Conservation (phyloP, 441 rosid species). For the Corymbia citriodora region DNA sequence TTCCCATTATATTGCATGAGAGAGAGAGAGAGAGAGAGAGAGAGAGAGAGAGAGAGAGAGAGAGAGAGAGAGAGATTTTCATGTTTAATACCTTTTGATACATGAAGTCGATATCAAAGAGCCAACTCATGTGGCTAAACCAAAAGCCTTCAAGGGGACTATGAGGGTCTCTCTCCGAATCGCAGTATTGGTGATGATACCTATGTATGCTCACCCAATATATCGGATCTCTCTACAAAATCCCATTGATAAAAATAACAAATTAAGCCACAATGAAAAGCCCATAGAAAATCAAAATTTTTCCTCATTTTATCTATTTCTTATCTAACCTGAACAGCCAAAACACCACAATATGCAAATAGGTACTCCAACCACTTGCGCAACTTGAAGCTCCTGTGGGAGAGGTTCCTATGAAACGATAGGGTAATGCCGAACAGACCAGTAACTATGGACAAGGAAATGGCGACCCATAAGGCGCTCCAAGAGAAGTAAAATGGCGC, state of each 20-base stretch:
- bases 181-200: conserved; percentile 82
- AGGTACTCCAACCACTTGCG: conserved; percentile 88
- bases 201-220: conserved; percentile 96
- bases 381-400: conserved; percentile 78
- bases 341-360: conserved; percentile 76
- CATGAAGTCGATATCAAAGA: conserved; percentile 54
- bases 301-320: neutral
- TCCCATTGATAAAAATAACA: neutral
- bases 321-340: conserved; percentile 59
- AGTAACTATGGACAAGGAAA: conserved; percentile 47
- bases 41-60: neutral
- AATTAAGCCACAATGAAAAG: neutral
- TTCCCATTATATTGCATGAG: too few species aligned
- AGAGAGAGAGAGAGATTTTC: neutral
- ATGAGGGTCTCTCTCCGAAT: conserved; percentile 91
- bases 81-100: conserved; percentile 37
- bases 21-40: neutral
- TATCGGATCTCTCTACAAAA: conserved; percentile 70
- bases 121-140: conserved; percentile 86
- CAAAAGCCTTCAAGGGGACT: conserved; percentile 92
- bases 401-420: conserved; percentile 77
- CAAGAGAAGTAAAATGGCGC: conserved; percentile 80
- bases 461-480: conserved; percentile 66
- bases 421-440: conserved; percentile 84
- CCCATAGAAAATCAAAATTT: neutral